A percentile compares a stretch with the other conserved stretches of the same genome.
Conservation (phyloP, 2,329 filamentous ascomycete genomes). For the Teratosphaeria viscida region DNA sequence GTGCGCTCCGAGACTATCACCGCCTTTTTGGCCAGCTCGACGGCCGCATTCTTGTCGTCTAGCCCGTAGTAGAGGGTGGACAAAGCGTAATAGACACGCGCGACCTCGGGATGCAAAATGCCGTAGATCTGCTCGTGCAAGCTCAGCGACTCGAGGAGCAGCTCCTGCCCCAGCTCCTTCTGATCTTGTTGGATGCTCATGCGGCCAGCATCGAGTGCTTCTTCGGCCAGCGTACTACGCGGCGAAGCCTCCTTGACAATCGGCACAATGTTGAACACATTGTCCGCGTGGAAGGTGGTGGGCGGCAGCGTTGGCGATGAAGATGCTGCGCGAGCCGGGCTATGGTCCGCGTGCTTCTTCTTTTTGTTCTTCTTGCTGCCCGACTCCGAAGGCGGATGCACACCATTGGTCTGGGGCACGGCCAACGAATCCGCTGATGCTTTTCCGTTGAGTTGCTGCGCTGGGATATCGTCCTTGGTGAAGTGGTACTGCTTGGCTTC, state of each 20-base stretch:
- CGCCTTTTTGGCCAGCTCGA: constrained; percentile 91
- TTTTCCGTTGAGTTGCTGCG: constrained; percentile 16
- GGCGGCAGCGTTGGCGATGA: constrained; percentile 35
- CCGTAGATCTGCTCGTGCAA: constrained; percentile 98
- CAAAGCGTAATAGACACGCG: constrained; percentile 84
- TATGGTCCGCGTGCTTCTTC: constrained; percentile 41
- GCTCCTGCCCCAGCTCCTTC: constrained; percentile 89
- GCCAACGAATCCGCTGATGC: constrained; percentile 18
- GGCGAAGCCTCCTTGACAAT: constrained; percentile 90
- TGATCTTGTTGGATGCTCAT: constrained; percentile 94
- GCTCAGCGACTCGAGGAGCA: constrained; percentile 89
- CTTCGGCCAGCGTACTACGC: constrained; percentile 81
- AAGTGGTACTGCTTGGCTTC: constrained; percentile 69
- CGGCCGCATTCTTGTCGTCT: constrained; percentile 93
- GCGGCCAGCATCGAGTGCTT: constrained; percentile 87
- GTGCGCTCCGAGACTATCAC: constrained; percentile 94
- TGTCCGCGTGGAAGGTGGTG: constrained; percentile 67
- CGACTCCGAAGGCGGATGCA: constrained; percentile 9
- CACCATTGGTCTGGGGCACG: constrained; percentile 26
- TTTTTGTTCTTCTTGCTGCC: constrained; percentile 47
- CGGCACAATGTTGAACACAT: constrained; percentile 87
- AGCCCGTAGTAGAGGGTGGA: constrained; percentile 95
- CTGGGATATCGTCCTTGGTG: constrained; percentile 29
- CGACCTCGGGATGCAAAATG: constrained; percentile 91
- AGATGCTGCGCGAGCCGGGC: constrained; percentile 35